phyloP scores from a whole-genome alignment of 2,329 filamentous ascomycete species.

The Pseudogymnoascus sp. region DNA sequence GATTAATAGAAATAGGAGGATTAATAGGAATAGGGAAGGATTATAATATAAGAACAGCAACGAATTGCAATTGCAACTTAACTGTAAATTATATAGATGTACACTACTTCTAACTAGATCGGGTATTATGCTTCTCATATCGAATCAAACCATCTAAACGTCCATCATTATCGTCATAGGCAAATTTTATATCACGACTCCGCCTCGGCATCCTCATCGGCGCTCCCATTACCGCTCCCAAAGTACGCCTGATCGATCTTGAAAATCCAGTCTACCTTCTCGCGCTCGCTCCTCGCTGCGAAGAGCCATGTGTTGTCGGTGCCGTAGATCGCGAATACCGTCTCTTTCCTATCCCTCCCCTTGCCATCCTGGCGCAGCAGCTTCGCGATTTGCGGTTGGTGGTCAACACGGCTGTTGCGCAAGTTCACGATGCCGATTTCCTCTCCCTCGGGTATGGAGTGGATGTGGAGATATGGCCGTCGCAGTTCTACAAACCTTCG shows the following conservation, averaged over 20 bases:
- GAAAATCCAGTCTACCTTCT: slow-evolving; percentile 96
- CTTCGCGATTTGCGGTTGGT: slow-evolving; percentile 78
- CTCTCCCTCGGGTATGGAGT: slow-evolving; percentile 78
- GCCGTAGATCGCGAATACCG: slow-evolving; percentile 88
- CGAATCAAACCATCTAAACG: neutral
- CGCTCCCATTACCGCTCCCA: slow-evolving; percentile 18
- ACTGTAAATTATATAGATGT: neutral
- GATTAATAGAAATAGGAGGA: too few relatives aligned
- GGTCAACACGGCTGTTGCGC: slow-evolving; percentile 83
- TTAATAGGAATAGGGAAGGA: too few relatives aligned
- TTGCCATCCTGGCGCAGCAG: slow-evolving; percentile 46
- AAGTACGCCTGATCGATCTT: slow-evolving; percentile 68
- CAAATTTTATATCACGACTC: neutral
- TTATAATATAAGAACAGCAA: too few relatives aligned
- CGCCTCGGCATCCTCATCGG: neutral
- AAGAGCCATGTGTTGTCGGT: slow-evolving; percentile 95
- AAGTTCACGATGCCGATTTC: slow-evolving; percentile 86
- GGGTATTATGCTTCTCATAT: slow-evolving; percentile 1
- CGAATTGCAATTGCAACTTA: too few relatives aligned
- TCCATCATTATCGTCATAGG: neutral
- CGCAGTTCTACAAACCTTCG: slow-evolving; percentile 90
- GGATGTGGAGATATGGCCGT: slow-evolving; percentile 84
- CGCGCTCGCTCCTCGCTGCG: slow-evolving; percentile 76
- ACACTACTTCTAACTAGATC: neutral
- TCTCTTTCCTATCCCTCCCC: slow-evolving; percentile 25